Percentiles rank a stretch among this genome's conserved stretches.
These are phyloP conservation scores for Ceratocystis cubensis DNA, from an alignment of 2,329 filamentous ascomycete species.

Conservation along the genomic window DNA sequence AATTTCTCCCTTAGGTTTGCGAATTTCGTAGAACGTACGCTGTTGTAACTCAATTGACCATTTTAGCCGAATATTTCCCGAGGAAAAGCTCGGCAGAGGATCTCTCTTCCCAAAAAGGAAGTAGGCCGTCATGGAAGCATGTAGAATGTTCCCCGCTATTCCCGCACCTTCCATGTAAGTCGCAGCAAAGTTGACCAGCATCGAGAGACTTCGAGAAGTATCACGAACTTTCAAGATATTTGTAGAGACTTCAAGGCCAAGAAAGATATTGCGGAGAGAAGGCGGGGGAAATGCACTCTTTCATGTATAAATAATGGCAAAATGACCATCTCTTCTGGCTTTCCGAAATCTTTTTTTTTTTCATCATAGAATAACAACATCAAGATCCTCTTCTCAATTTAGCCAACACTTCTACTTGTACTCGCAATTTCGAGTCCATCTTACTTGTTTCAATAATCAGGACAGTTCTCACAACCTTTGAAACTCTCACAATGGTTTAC, in stretches of 20 bases:
- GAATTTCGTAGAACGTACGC: background rate
- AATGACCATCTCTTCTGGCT: background rate
- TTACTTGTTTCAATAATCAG: background rate
- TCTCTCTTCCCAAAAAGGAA: background rate
- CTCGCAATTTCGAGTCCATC: background rate
- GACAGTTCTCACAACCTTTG: background rate
- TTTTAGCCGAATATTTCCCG: background rate
- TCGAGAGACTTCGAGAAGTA: conserved; percentile 7
- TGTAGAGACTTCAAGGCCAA: background rate
- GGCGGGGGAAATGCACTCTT: too few relatives aligned
- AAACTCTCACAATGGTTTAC: conserved; percentile 3
- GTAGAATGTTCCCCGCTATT: conserved; percentile 14
- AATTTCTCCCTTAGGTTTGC: background rate
- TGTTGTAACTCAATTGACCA: too few relatives aligned
- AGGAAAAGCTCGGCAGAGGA: background rate
- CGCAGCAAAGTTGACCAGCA: background rate
- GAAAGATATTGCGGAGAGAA: too few relatives aligned
- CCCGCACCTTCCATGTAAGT: conserved; percentile 1
- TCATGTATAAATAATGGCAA: conserved; percentile 4
- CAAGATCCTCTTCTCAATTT: background rate
- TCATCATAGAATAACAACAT: background rate
- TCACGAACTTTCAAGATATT: background rate
- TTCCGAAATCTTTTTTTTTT: background rate
- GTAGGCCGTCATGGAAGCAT: background rate
- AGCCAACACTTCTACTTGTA: background rate